These are phyloP conservation scores for Corylus americana DNA, from an alignment of 306 rosid species.

Conservation along the genomic window DNA sequence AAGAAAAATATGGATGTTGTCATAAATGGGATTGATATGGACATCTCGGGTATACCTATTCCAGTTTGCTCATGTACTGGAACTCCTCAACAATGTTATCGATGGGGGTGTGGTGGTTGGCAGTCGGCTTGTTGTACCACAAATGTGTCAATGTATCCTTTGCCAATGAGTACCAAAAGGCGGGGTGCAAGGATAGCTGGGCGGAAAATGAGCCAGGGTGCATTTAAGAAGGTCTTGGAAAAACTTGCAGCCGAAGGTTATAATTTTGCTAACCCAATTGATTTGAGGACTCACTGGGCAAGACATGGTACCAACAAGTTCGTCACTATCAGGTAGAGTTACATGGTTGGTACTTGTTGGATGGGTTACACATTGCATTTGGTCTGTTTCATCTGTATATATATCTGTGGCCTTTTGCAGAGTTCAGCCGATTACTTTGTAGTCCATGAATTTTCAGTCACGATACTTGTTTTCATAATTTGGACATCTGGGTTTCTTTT, in stretches of 20 bases:
- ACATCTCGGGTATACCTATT: conserved; percentile 78
- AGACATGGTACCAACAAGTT: conserved; percentile 99
- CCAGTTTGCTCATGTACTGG: conserved; percentile 98
- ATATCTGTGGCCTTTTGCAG: conserved; percentile 61
- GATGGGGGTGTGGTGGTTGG: conserved; percentile 99
- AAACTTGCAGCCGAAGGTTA: conserved; percentile 94
- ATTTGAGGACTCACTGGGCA: conserved; percentile 94
- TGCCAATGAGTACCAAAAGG: conserved; percentile 96
- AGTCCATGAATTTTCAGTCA: conserved; percentile 49
- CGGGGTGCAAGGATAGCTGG: conserved; percentile 99
- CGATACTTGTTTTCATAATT: conserved; percentile 45
- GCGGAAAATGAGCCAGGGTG: conserved; percentile 98
- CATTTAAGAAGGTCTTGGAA: conserved; percentile 97
- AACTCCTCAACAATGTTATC: conserved; percentile 79
- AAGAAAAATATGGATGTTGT: conserved; percentile 80
- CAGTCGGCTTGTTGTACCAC: conserved; percentile 99
- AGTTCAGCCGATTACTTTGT: conserved; percentile 54
- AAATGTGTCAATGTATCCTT: conserved; percentile 75
- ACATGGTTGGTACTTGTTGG: conserved; percentile 29
- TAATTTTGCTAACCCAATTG: conserved; percentile 87
- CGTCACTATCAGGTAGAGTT: conserved; percentile 91
- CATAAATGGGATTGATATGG: conserved; percentile 82
- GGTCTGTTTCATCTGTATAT: conserved; percentile 60
- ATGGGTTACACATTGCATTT: conserved; percentile 31
- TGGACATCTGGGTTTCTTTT: conserved; percentile 32